Evolutionary conservation across 2,329 filamentous ascomycete genomes (phyloP), one percentile per base, ranked within the genome.

Genomic region (Neoscytalidium dimidiatum): DNA sequence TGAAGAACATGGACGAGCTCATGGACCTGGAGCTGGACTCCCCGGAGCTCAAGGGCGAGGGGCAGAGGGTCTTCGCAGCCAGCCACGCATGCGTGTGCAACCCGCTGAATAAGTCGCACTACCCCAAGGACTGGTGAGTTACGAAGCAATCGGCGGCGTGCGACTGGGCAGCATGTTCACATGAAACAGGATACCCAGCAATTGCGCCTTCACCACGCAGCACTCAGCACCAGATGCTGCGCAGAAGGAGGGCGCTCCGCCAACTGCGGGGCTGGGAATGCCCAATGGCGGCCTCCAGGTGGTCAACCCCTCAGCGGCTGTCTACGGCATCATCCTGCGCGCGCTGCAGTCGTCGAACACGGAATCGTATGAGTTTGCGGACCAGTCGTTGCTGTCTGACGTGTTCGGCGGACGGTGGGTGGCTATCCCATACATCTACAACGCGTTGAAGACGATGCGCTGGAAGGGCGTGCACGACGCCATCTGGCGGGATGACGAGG

Each of bases 81-180:
- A 88, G 88, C 68, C 92, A 94, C 78, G 92, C 92, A 4, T 96
- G 92, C 78, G 88, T 92, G 19, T 96, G 92, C 81, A 96, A 96
- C 78, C 92, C 92, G 23, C 80, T 93, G 69, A 84, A 86, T 70
- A 92, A 92, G 76, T 73, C 86, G 31, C 91, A 96, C 79, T 96
- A 96, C 77, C 92, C 92, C 0, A 77, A 80, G 56, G 80, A 92
- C 75, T 96, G 91, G 88, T 86, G 79, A 38, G 64, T 53, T 35
- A 13, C 29, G 19, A 21, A 17, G n/a, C 3, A 29, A 8, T 28
- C 23, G 23, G 19, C 48, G 3, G 61, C 49, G 19, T 21, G 13
- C 11, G 3, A 52, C 35, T 8, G 49, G 49, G 19, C 61, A 28
- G 21, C 28, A 48, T n/a, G 21, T 49, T 64, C n/a, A 64, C 48